Conservation (phyloP, 352 stramenopile genomes). For the Globisporangium ultimum region DNA sequence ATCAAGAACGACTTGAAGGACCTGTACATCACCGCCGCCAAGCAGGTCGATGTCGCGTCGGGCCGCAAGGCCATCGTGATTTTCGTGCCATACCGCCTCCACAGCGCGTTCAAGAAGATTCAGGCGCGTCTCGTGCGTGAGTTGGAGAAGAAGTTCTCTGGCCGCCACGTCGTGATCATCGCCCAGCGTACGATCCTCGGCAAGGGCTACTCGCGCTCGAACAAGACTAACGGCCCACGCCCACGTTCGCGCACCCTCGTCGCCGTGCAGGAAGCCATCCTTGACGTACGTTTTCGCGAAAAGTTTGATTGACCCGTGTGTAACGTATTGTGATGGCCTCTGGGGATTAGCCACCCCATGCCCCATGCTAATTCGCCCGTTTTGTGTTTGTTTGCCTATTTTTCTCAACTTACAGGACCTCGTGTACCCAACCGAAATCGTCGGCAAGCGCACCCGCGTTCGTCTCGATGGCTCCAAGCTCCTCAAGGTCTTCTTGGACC, state of each 20-base stretch:
- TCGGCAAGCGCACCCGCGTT: conserved; percentile 98
- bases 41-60: conserved; percentile 96
- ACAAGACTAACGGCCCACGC: conserved; percentile 93
- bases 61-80: conserved; percentile 98
- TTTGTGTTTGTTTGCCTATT: conserved; percentile 16
- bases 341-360: conserved; percentile 87
- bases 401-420: conserved; percentile 83
- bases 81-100: conserved; percentile 98
- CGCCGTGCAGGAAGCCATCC: conserved; percentile 98
- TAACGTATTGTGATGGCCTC: conserved; percentile 85
- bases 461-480: conserved; percentile 97
- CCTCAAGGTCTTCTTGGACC: conserved; percentile 98
- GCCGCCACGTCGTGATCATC: conserved; percentile 98
- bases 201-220: conserved; percentile 94
- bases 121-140: conserved; percentile 97
- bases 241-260: conserved; percentile 97
- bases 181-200: conserved; percentile 98
- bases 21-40: conserved; percentile 98
- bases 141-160: conserved; percentile 99
- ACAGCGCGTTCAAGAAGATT: conserved; percentile 99
- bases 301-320: conserved; percentile 13
- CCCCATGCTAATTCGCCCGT: conserved; percentile 70
- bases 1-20: conserved; percentile 98
- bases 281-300: conserved; percentile 87
- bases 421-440: conserved; percentile 99